Evolutionary conservation across 495 filamentous ascomycete species (phyloP).

Genomic region (Aspergillus ostianus): DNA sequence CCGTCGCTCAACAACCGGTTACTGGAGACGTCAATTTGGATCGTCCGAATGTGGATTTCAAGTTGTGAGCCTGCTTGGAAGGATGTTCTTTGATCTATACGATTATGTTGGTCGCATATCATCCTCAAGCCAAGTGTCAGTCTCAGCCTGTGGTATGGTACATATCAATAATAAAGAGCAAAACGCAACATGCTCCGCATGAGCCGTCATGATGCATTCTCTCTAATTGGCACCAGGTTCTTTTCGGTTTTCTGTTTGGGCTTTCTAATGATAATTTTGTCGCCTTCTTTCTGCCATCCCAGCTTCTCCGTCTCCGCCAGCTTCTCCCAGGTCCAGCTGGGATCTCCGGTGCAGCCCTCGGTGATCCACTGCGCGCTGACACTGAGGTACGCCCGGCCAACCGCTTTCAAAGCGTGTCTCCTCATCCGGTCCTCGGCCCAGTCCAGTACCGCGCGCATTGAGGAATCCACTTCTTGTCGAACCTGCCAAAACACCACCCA

Average conservation of each 20-base stretch:
- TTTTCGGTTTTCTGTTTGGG: slow-evolving; percentile 35
- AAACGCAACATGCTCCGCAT: not conserved
- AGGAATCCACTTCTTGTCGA: slow-evolving; percentile 69
- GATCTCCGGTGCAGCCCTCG: slow-evolving; percentile 51
- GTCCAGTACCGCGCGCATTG: slow-evolving; percentile 73
- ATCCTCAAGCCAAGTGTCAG: slow-evolving; percentile 16
- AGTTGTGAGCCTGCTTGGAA: slow-evolving; percentile 51
- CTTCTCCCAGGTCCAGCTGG: slow-evolving; percentile 69
- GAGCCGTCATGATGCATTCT: slow-evolving; percentile 14
- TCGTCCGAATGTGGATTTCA: slow-evolving; percentile 72
- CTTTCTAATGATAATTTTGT: slow-evolving; percentile 69
- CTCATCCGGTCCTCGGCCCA: slow-evolving; percentile 70
- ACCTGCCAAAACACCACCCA: slow-evolving; percentile 76
- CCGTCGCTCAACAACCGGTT: slow-evolving; percentile 54
- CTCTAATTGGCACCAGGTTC: slow-evolving; percentile 21
- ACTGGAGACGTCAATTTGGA: slow-evolving; percentile 59
- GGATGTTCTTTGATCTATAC: not conserved
- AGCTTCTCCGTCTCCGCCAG: slow-evolving; percentile 64
- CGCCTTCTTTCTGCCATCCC: slow-evolving; percentile 73
- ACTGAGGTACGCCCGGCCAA: slow-evolving; percentile 77
- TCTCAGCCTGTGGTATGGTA: slow-evolving; percentile 13
- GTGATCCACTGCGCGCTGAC: slow-evolving; percentile 56
- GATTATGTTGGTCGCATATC: not conserved
- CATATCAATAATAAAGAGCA: slow-evolving; percentile 10
- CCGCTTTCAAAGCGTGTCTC: slow-evolving; percentile 73